These are phyloP conservation scores for Talinum fruticosum DNA, from an alignment of 148 eudicot species.

Conservation along the genomic window DNA sequence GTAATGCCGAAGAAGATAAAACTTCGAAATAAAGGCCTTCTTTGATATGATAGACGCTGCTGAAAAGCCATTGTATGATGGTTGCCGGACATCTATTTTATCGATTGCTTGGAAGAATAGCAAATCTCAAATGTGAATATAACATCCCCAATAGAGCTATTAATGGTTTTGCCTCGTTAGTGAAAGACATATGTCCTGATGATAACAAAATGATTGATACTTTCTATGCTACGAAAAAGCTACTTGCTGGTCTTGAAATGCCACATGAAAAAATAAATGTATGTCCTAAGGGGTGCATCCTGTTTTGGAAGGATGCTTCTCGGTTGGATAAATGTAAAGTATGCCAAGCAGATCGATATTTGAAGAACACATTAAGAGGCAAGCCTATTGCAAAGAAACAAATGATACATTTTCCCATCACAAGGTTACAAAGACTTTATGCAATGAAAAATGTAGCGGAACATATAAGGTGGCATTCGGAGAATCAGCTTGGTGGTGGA, in stretches of 20 bases:
- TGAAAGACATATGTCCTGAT: slow-evolving; percentile 5
- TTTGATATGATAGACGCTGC: not conserved
- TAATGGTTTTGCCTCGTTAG: not conserved
- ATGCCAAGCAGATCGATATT: not conserved
- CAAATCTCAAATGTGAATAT: not conserved
- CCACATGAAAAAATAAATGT: not conserved
- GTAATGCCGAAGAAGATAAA: too few species aligned
- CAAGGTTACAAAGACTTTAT: slow-evolving; percentile 14
- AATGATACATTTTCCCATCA: slow-evolving; percentile 4
- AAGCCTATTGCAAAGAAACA: not conserved
- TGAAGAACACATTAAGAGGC: not conserved
- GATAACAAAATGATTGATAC: not conserved
- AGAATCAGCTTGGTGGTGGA: not conserved
- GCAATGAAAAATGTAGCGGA: not conserved
- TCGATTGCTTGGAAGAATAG: not conserved
- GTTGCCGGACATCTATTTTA: not conserved
- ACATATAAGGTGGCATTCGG: slow-evolving; percentile 13
- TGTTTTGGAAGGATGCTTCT: not conserved
- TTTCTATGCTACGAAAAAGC: not conserved
- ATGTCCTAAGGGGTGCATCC: too few species aligned
- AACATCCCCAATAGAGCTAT: not conserved
- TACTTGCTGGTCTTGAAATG: slow-evolving; percentile 1
- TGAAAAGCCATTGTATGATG: slow-evolving; percentile 1
- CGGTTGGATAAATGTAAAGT: not conserved
- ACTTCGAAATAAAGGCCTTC: not conserved